These are phyloP conservation scores for Pleoardoris graminearum DNA, from an alignment of 2,329 filamentous ascomycete species.

Conservation along the genomic window DNA sequence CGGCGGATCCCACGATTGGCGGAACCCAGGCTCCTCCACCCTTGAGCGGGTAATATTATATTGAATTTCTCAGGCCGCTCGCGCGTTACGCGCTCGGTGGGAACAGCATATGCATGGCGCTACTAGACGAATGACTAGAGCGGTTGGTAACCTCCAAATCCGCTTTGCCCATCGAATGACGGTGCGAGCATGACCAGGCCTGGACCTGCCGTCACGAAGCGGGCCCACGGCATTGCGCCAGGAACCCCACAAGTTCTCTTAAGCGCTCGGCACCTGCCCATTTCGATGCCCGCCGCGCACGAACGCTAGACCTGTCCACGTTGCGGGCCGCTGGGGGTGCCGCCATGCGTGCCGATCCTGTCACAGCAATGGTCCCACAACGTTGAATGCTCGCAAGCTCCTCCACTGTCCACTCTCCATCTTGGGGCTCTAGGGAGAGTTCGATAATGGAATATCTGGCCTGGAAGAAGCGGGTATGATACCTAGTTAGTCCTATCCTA, in stretches of 20 bases:
- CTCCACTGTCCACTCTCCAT: not conserved
- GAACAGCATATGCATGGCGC: not conserved
- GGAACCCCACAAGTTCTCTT: conserved; percentile 2
- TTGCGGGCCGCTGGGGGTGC: conserved; percentile 1
- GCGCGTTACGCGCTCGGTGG: not conserved
- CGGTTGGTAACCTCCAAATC: not conserved
- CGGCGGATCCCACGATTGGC: not conserved
- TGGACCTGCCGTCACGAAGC: not conserved
- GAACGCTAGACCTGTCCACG: not conserved
- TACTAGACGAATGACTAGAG: not conserved
- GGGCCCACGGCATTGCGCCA: not conserved
- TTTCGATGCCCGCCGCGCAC: not conserved
- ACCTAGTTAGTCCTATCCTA: not conserved
- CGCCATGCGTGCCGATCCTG: too few species aligned
- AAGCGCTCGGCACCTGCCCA: not conserved
- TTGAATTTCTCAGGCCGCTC: not conserved
- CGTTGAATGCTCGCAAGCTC: not conserved
- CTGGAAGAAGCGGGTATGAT: too few species aligned
- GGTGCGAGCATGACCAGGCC: not conserved
- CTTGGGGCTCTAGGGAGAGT: too few species aligned
- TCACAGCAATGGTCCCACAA: not conserved
- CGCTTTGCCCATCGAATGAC: not conserved
- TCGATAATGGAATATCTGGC: too few species aligned
- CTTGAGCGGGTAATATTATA: not conserved
- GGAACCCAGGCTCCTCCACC: not conserved